phyloP scores from a whole-genome alignment of 345 rosid genomes.

The Melaleuca quinquenervia region DNA sequence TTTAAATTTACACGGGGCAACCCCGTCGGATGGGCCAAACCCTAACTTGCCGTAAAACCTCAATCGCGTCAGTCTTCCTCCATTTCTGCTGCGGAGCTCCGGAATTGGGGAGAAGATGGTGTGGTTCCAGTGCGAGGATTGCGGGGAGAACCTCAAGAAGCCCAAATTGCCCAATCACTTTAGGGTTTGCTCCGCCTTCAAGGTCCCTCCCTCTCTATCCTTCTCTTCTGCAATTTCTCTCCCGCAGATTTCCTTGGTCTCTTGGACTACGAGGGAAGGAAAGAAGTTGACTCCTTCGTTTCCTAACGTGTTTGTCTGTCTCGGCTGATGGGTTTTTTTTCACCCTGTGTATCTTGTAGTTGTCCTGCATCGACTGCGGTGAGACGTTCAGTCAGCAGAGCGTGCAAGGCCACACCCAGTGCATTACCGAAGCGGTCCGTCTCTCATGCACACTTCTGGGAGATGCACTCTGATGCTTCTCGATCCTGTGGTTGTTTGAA shows the following conservation, averaged over 20 bases:
- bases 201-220: constrained; percentile 18
- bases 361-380: constrained; percentile 95
- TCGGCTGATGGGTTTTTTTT: neutral
- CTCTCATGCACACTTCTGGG: neutral
- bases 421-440: constrained; percentile 80
- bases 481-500: neutral
- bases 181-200: constrained; percentile 66
- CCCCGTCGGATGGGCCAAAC: neutral
- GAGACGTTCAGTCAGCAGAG: constrained; percentile 57
- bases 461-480: neutral
- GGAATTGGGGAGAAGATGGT: constrained; percentile 34
- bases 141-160: constrained; percentile 88
- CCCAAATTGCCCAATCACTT: constrained; percentile 83
- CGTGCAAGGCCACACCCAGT: constrained; percentile 83
- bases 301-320: too few relatives aligned
- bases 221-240: neutral
- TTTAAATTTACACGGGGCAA: neutral
- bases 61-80: neutral
- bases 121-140: constrained; percentile 98
- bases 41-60: neutral
- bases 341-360: constrained; percentile 15
- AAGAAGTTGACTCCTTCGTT: neutral
- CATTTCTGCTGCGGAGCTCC: neutral
- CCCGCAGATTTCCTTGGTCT: neutral
- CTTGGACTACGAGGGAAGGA: neutral